Conservation (phyloP, 768 basidiomycete species). For the Trametes villosa region DNA sequence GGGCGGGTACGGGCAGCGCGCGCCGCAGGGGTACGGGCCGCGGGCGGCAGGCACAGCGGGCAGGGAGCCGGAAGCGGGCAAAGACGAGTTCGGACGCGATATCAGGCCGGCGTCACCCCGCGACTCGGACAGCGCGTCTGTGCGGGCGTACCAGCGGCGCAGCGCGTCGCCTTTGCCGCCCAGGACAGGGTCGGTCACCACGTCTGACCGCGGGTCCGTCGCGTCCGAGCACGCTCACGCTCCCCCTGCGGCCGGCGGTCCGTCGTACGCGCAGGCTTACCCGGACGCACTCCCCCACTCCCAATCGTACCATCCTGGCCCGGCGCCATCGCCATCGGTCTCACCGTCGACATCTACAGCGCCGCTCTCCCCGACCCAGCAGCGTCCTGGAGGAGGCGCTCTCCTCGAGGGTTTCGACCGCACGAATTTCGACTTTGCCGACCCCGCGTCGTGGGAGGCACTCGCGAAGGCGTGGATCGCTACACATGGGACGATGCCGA, state of each 20-base stretch:
- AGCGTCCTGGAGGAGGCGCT: neutral
- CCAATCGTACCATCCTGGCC: neutral
- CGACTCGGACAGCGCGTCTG: slow-evolving; percentile 12
- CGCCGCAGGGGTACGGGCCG: slow-evolving; percentile 24
- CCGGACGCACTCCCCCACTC: neutral
- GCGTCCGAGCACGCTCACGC: slow-evolving; percentile 7
- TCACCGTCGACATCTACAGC: slow-evolving; percentile 16
- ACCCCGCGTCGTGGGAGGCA: slow-evolving; percentile 77
- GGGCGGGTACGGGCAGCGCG: slow-evolving; percentile 22
- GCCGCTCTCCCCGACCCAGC: neutral
- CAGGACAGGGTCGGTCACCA: slow-evolving; percentile 8
- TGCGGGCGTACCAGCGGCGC: slow-evolving; percentile 1
- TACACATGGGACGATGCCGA: slow-evolving; percentile 68
- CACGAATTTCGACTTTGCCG: slow-evolving; percentile 72
- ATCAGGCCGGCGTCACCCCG: slow-evolving; percentile 60
- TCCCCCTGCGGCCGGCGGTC: neutral
- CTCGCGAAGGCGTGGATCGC: slow-evolving; percentile 79
- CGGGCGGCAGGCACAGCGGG: slow-evolving; percentile 24
- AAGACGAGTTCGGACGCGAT: slow-evolving; percentile 89
- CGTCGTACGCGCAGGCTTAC: neutral
- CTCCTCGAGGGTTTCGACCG: slow-evolving; percentile 75
- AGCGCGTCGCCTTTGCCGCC: slow-evolving; percentile 17
- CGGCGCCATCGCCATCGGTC: neutral
- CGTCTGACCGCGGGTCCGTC: slow-evolving; percentile 18
- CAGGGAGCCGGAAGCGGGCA: slow-evolving; percentile 45